phyloP scores from a whole-genome alignment of 108 stramenopile species.

The Nitzschia putrida region DNA sequence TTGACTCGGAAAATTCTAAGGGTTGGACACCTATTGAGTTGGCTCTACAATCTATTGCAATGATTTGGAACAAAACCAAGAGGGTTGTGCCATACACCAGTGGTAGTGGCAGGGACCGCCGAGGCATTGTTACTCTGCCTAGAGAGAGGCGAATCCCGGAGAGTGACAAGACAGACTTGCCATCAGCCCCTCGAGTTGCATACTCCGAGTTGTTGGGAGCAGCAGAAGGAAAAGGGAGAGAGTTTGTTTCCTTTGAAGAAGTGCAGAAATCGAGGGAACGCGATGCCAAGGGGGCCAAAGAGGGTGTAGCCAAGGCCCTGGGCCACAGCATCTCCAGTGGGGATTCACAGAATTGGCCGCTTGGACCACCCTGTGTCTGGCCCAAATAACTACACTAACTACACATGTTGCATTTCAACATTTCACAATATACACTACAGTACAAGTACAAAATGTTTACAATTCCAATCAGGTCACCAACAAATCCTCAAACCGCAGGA shows the following conservation, averaged over 20 bases:
- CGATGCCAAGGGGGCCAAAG: conserved; percentile 4
- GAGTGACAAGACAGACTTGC: not conserved
- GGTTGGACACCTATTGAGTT: not conserved
- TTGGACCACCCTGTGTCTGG: no score
- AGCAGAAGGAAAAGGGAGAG: not conserved
- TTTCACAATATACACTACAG: no score
- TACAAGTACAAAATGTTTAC: no score
- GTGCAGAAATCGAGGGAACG: conserved; percentile 1
- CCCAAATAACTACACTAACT: no score
- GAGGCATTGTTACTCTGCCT: not conserved
- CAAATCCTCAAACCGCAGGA: no score
- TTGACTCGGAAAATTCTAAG: not conserved
- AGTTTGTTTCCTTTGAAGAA: not conserved
- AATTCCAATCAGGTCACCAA: no score
- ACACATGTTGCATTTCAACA: no score
- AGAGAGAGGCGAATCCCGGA: not conserved
- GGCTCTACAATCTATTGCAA: not conserved
- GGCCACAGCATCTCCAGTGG: not conserved
- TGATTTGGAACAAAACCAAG: not conserved
- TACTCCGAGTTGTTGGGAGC: not conserved
- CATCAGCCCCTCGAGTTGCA: not conserved
- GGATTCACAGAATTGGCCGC: no score
- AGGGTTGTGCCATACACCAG: not conserved
- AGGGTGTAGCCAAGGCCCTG: not conserved
- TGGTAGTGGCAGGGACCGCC: not conserved